Percentiles rank a stretch among this genome's conserved stretches.
Conservation (phyloP, 129 eudicot species). For the Ambrosia trifida region DNA sequence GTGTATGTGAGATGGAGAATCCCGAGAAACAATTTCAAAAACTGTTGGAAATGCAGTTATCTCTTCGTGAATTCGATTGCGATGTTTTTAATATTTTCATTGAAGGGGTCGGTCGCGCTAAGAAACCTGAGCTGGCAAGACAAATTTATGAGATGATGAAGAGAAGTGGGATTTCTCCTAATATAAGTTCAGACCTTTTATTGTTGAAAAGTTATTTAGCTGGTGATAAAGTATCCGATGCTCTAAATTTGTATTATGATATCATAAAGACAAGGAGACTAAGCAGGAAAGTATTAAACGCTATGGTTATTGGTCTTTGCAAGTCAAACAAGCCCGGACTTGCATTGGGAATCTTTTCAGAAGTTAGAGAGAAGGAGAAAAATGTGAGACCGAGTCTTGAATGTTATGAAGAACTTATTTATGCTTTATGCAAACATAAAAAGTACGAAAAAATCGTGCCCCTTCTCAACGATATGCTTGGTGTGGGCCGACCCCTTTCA, state of each 20-base stretch:
- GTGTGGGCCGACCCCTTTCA: slow-evolving; percentile 53
- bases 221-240: slow-evolving; percentile 43
- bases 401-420: slow-evolving; percentile 74
- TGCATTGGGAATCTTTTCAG: slow-evolving; percentile 46
- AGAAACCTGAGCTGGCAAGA: slow-evolving; percentile 60
- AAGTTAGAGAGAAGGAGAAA: slow-evolving; percentile 38
- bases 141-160: slow-evolving; percentile 59
- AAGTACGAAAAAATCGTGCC: slow-evolving; percentile 38
- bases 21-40: slow-evolving; percentile 46
- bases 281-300: slow-evolving; percentile 44
- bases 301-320: slow-evolving; percentile 65
- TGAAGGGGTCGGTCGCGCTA: slow-evolving; percentile 72
- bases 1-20: slow-evolving; percentile 64
- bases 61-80: slow-evolving; percentile 27
- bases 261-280: slow-evolving; percentile 34
- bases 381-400: slow-evolving; percentile 42
- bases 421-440: slow-evolving; percentile 37
- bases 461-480: slow-evolving; percentile 48
- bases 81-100: slow-evolving; percentile 51
- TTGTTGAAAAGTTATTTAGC: slow-evolving; percentile 59
- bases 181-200: slow-evolving; percentile 40
- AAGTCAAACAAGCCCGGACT: slow-evolving; percentile 45
- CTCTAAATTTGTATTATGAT: slow-evolving; percentile 43
- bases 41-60: slow-evolving; percentile 64
- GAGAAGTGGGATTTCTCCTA: slow-evolving; percentile 43